Evolutionary conservation across 2,329 filamentous ascomycete species (phyloP), one percentile per base, ranked within the genome.

Genomic region (Plenodomus biglobosus): DNA sequence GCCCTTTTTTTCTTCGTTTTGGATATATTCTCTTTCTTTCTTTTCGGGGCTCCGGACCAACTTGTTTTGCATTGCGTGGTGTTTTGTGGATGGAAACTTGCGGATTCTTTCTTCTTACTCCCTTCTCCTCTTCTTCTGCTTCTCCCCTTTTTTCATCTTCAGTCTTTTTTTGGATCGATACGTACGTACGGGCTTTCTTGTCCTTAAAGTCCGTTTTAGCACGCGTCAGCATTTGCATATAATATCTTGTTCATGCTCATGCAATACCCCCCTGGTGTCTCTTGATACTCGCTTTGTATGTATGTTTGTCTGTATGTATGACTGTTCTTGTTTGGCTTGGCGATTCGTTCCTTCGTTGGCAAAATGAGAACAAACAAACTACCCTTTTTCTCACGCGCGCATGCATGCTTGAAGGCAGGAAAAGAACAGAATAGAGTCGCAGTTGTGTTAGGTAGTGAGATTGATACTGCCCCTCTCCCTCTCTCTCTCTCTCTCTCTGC

Each of bases 1-100:
- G n/a, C n/a, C n/a, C n/a, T n/a, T n/a, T n/a, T n/a, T n/a, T n/a
- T n/a, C n/a, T n/a, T n/a, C n/a, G n/a, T n/a, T 41, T 41, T 41
- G 39, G 39, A 41, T 41, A 30, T 27, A n/a, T 32, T 15, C 27
- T 32, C 3, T 32, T 15, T 32, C 13, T 3, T 8, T 32, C 20
- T 36, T 39, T 17, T n/a, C n/a, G n/a, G n/a, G n/a, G n/a, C n/a
- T n/a, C n/a, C n/a, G n/a, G n/a, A n/a, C n/a, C n/a, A n/a, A n/a
- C n/a, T n/a, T n/a, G n/a, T n/a, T n/a, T 22, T 24, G 53, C 52
- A 54, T 54, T 42, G 54, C 52, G 44, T 36, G 48, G 50, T 42
- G 50, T 53, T 52, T 43, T 21, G n/a, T 42, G 37, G 17, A 19
- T 49, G 30, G 22, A 8, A 36, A n/a, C n/a, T n/a, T n/a, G n/a